Conservation (phyloP, 148 eudicot species). For the Nyssa sinensis region DNA sequence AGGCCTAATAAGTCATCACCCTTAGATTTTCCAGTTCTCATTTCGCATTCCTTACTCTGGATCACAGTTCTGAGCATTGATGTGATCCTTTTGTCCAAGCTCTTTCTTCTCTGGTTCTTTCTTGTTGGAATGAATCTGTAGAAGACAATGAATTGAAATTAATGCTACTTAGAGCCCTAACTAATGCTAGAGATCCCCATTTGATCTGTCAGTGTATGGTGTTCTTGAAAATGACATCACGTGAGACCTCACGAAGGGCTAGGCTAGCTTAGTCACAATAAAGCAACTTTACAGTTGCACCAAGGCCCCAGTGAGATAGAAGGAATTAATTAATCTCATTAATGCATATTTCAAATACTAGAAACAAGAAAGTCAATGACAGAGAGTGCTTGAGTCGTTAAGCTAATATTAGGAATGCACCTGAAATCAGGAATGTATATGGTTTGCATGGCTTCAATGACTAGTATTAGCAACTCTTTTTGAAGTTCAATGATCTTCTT, state of each 20-base stretch:
- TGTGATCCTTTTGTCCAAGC: constrained; percentile 38
- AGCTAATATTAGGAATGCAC: not conserved
- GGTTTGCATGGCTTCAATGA: constrained; percentile 45
- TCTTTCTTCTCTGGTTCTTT: constrained; percentile 41
- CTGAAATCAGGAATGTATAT: constrained; percentile 54
- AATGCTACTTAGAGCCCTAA: too few species aligned
- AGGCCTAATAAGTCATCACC: constrained; percentile 44
- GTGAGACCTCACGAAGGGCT: too few species aligned
- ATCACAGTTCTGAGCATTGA: constrained; percentile 38
- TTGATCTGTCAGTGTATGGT: too few species aligned
- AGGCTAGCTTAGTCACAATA: too few species aligned
- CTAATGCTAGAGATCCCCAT: too few species aligned
- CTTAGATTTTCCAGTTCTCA: constrained; percentile 23
- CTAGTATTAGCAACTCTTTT: constrained; percentile 45
- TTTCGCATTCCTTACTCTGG: constrained; percentile 30
- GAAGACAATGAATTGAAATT: not conserved
- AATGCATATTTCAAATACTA: too few species aligned
- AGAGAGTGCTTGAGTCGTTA: too few species aligned
- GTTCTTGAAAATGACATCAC: too few species aligned
- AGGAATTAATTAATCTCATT: too few species aligned
- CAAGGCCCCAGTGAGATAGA: too few species aligned
- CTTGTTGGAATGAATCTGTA: constrained; percentile 48
- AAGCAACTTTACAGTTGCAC: too few species aligned
- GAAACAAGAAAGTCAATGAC: too few species aligned
- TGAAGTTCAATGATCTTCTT: constrained; percentile 47